Base-by-base conservation (phyloP, 371 early-diverging fungal species). In the Haplosporangium sp. region DNA sequence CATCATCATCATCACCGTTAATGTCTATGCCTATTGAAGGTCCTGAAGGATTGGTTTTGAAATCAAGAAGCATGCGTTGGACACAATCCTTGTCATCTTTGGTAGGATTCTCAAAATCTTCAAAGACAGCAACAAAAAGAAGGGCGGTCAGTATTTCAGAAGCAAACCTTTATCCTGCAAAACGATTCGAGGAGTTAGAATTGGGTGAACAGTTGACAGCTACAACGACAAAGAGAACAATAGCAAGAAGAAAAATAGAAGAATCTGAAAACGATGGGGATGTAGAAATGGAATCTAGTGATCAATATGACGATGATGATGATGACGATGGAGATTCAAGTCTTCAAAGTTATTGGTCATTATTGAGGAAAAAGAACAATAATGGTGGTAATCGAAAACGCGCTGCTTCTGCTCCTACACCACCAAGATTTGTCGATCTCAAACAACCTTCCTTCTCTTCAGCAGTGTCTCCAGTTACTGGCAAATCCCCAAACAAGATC, bases 101-200 rank as follows among this genome's bases (percentile, higher is more conserved):
- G 10, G 50, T 56, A 17, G 42, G 35, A 27, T 15, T 11, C 19
- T 57, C 58, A 13, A 57, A 35, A n/a, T 20, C 52, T 6, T 52
- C n/a, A 2, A 52, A 27, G 27, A 27, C 8, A 15, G 10, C 19
- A 52, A 15, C 13, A 52, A 52, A 52, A n/a, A 15, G 52, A 52
- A 52, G 13, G 3, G n/a, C 13, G 7, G 4, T n/a, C 20, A 52
- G 52, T 52, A 7, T 38, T 13, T 67, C 68, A n/a, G 68, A 69
- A 52, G 39, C 62, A 1, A 48, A 56, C 27, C 63, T 55, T 1
- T 71, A 64, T 52, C 48, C 59, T 8, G 19, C 37, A 3, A 45
- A 42, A 20, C 44, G 62, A 7, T 37, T 77, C 8, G 77, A 77
- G 9, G 77, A 77, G 57, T 11, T 77, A 9, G 77, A 77, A 34